Base-by-base conservation (phyloP, 2,329 filamentous ascomycete genomes). In the Zasmidium cellare region DNA sequence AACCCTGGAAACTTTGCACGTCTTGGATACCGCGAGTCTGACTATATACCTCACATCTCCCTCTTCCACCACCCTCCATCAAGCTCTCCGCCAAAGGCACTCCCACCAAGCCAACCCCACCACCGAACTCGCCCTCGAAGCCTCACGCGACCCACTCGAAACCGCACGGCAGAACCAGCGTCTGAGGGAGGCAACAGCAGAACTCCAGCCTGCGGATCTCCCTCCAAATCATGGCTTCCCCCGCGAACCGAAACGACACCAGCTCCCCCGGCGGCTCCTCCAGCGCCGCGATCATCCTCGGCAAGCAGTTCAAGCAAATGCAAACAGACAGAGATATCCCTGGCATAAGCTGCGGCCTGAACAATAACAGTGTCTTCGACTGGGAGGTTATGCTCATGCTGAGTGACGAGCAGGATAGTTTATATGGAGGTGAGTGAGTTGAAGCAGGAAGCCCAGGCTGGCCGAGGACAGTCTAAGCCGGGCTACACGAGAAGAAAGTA, bases 361-460 rank as follows among this genome's bases (percentile, higher is more conserved):
- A 92, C 53, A 87, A 88, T 69, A 90, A 89, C 74, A 89, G 96
- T 73, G 87, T 97, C 9, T 97, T 97, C 66, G 90, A 96, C 79
- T 99, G 94, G 94, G 92, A 97, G 76, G 92, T 97, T 19, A 96
- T 97, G 90, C 85, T 99, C 60, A 97, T 99, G 93, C 93, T 97
- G 65, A 91, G 86, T 62, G 92, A 96, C 72, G 92, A 90, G 77
- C 69, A 72, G 58, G 70, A 71, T 49, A 93, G 92, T 77, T 90
- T 90, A 75, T 97, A 97, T 69, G 92, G 92, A 69, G 92, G 92
- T 93, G 77, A 58, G 84, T 77, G 44, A 48, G 31, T 9, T 14
- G 51, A 41, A 14, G 35, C 5, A n/a, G n/a, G n/a, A n/a, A n/a
- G n/a, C n/a, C n/a, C n/a, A n/a, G n/a, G n/a, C n/a, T n/a, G n/a